Percentiles rank a stretch among this genome's conserved stretches.
Conservation (phyloP, 2,329 filamentous ascomycete genomes). For the Ambrosiella beaveri region DNA sequence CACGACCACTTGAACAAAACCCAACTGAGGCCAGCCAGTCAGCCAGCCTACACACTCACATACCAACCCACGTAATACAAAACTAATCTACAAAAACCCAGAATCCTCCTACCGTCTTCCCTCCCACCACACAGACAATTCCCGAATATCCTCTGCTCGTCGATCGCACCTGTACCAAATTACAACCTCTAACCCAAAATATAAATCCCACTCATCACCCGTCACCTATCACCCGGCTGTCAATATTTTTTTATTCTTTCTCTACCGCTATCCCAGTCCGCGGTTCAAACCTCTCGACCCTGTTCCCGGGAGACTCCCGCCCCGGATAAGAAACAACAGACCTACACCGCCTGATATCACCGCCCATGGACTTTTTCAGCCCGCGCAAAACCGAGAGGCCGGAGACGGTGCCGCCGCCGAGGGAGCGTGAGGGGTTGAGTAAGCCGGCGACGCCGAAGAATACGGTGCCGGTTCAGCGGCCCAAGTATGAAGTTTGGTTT, state of each 20-base stretch:
- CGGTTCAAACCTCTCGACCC: not conserved
- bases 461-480: not conserved
- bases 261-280: not conserved
- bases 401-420: not conserved
- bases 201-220: too few species aligned
- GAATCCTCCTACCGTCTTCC: not conserved
- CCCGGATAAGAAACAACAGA: too few species aligned
- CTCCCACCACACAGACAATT: not conserved
- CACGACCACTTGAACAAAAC: not conserved
- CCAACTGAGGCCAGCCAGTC: not conserved
- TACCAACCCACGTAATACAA: not conserved
- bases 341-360: too few species aligned
- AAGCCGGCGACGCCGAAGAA: not conserved
- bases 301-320: not conserved
- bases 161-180: too few species aligned
- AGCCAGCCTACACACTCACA: not conserved
- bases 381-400: not conserved
- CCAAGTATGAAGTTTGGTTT: conserved; percentile 3
- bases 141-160: too few species aligned
- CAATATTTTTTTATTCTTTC: not conserved
- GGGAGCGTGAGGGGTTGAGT: not conserved
- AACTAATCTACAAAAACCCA: not conserved
- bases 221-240: too few species aligned
- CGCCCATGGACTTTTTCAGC: conserved; percentile 2
- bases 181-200: too few species aligned